These are phyloP conservation scores for Sarocladium strictum DNA, from an alignment of 2,329 filamentous ascomycete genomes.

Conservation along the genomic window DNA sequence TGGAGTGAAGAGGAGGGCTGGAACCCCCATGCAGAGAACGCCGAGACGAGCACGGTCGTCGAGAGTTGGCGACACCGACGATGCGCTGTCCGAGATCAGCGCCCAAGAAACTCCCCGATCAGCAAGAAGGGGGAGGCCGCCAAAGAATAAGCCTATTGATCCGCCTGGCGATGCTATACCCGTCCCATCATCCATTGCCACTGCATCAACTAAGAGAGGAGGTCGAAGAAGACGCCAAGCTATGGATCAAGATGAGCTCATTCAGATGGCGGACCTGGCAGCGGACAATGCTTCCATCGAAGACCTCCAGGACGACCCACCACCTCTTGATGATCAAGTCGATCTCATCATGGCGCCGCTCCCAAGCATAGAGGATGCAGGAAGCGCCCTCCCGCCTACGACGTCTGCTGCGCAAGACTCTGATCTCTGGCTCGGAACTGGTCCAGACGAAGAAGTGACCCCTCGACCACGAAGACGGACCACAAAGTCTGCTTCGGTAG, in stretches of 20 bases:
- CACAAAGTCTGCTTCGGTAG: background rate
- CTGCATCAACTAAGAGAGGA: constrained; percentile 13
- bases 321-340: constrained; percentile 21
- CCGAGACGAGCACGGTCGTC: constrained; percentile 27
- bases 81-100: constrained; percentile 15
- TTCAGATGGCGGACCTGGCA: constrained; percentile 19
- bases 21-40: constrained; percentile 35
- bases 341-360: constrained; percentile 18
- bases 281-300: constrained; percentile 12
- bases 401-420: constrained; percentile 24
- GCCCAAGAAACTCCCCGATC: constrained; percentile 25
- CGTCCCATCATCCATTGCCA: constrained; percentile 13
- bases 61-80: constrained; percentile 22
- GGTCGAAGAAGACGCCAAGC: constrained; percentile 17
- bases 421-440: constrained; percentile 39
- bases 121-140: constrained; percentile 11
- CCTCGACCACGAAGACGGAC: constrained; percentile 21
- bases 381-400: background rate
- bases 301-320: constrained; percentile 13
- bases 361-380: background rate
- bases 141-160: constrained; percentile 16
- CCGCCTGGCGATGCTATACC: constrained; percentile 20
- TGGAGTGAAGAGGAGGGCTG: constrained; percentile 38
- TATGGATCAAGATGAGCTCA: constrained; percentile 20
- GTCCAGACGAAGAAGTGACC: constrained; percentile 31